Evolutionary conservation across 75 land plant genomes (phyloP).

Genomic region (Ceratopteris richardii): DNA sequence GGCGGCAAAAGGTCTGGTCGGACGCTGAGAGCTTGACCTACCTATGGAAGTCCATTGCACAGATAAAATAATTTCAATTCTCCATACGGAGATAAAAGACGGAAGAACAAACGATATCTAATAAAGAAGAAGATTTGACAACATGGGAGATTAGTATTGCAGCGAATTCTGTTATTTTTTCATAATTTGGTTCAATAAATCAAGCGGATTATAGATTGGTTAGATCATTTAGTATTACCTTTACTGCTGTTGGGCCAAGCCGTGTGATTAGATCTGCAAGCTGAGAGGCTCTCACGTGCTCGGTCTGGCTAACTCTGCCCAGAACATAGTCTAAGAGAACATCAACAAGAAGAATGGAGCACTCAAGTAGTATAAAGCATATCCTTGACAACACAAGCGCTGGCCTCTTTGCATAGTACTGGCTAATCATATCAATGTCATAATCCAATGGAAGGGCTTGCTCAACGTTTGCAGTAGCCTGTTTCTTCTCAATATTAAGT

Average conservation of each 20-base stretch:
- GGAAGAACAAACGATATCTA: neutral
- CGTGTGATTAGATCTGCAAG: slow-evolving; percentile 20
- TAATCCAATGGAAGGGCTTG: slow-evolving; percentile 1
- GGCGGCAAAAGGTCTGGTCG: slow-evolving; percentile 24
- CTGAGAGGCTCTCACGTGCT: slow-evolving; percentile 21
- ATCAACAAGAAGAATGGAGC: slow-evolving; percentile 13
- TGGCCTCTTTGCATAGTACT: slow-evolving; percentile 23
- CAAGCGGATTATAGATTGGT: neutral
- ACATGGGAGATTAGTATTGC: no score
- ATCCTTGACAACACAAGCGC: slow-evolving; percentile 12
- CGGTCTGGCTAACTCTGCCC: slow-evolving; percentile 15
- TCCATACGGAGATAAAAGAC: no score
- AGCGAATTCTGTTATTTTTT: no score
- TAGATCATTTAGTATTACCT: slow-evolving; percentile 13
- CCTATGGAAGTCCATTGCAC: slow-evolving; percentile 5
- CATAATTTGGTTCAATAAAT: no score
- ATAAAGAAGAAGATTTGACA: neutral
- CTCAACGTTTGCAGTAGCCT: no score
- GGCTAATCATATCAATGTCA: slow-evolving; percentile 17
- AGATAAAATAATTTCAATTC: no score
- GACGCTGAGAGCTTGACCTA: slow-evolving; percentile 33
- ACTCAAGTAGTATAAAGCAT: slow-evolving; percentile 6
- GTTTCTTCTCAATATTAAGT: no score
- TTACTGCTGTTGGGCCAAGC: slow-evolving; percentile 37
- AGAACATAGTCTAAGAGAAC: slow-evolving; percentile 17